Evolutionary conservation across 2,329 filamentous ascomycete genomes (phyloP).

Genomic region (Clonostachys rosea): DNA sequence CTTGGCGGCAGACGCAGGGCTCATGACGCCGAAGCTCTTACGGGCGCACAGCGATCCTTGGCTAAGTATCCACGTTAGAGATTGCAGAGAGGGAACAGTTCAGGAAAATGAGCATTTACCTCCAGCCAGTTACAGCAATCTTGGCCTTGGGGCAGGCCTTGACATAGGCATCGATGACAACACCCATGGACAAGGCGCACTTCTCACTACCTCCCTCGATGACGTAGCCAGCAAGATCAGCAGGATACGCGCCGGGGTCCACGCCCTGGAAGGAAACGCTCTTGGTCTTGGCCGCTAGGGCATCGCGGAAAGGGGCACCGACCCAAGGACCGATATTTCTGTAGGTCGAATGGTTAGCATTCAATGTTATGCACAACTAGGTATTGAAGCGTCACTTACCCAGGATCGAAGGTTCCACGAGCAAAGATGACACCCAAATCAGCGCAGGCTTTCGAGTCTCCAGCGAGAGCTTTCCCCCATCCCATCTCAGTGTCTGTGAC

Average conservation of each 20-base stretch:
- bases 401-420: slow-evolving; percentile 6
- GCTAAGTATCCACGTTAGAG: background rate
- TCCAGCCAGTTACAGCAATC: slow-evolving; percentile 6
- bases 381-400: background rate
- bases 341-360: background rate
- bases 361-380: too few species aligned
- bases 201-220: slow-evolving; percentile 4
- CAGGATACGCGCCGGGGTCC: slow-evolving; percentile 2
- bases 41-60: slow-evolving; percentile 1
- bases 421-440: slow-evolving; percentile 7
- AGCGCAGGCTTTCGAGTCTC: background rate
- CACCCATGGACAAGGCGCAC: slow-evolving; percentile 2
- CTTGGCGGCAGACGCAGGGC: slow-evolving; percentile 42
- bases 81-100: too few species aligned
- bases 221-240: slow-evolving; percentile 5
- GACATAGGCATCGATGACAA: slow-evolving; percentile 2
- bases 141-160: slow-evolving; percentile 3
- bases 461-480: background rate
- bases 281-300: background rate
- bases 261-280: slow-evolving; percentile 6
- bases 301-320: slow-evolving; percentile 4
- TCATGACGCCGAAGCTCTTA: slow-evolving; percentile 5
- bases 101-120: background rate
- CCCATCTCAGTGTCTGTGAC: background rate
- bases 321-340: slow-evolving; percentile 7